These are phyloP conservation scores for Xylariales sp. DNA, from an alignment of 2,329 filamentous ascomycete genomes.

Conservation along the genomic window DNA sequence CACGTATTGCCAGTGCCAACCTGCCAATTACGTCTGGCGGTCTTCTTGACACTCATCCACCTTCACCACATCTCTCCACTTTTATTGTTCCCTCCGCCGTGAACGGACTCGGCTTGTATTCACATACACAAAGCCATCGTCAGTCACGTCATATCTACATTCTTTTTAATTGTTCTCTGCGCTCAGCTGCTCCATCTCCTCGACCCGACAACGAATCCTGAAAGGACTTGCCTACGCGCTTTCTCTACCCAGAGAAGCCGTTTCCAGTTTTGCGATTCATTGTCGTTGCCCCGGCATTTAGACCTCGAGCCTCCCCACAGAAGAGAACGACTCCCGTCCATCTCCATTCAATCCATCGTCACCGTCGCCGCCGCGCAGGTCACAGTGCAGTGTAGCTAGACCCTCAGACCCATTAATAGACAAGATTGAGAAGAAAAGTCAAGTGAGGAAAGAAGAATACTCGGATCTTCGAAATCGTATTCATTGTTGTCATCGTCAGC, in stretches of 20 bases:
- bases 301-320: slow-evolving; percentile 2
- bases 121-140: too few relatives aligned
- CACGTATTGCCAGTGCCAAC: slow-evolving; percentile 21
- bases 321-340: not conserved
- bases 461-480: too few relatives aligned
- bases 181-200: not conserved
- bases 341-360: slow-evolving; percentile 1
- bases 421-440: slow-evolving; percentile 19
- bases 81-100: not conserved
- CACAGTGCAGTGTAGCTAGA: slow-evolving; percentile 29
- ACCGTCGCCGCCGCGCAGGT: slow-evolving; percentile 22
- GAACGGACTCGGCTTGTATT: too few relatives aligned
- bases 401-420: slow-evolving; percentile 23
- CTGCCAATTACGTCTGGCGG: slow-evolving; percentile 22
- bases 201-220: not conserved
- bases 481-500: slow-evolving; percentile 19
- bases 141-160: not conserved
- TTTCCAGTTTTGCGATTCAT: slow-evolving; percentile 1
- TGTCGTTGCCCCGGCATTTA: slow-evolving; percentile 5
- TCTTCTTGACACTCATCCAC: slow-evolving; percentile 6
- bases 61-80: slow-evolving; percentile 1
- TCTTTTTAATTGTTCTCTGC: slow-evolving; percentile 2
- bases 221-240: not conserved
- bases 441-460: slow-evolving; percentile 3
- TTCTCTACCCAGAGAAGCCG: slow-evolving; percentile 5